Evolutionary conservation across 306 rosid genomes (phyloP), one percentile per base, ranked within the genome.

Genomic region (Ziziphus jujuba): DNA sequence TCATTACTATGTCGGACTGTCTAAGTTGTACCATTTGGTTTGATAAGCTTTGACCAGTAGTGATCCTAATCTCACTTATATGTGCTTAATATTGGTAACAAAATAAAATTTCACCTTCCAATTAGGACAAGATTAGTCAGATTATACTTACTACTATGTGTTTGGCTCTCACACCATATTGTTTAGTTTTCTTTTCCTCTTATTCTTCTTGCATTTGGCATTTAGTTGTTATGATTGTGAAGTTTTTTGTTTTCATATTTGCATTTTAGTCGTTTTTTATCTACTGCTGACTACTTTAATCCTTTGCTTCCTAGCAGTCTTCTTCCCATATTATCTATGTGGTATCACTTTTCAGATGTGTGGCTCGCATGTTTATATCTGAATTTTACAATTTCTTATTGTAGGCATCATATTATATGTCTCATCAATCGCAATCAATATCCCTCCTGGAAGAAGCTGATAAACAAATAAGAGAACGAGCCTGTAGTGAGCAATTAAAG

Each of bases 381-480:
- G 52, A 81, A 50, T n/a, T 24, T 63, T 56, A 43, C 31, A 56
- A 60, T 14, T 54, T 65, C 65, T 69, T 78, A 44, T 83, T 80
- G 77, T 66, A 92, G 98, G 96, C 92, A 38, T 87, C 96, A 10
- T 80, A 85, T 80, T 89, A 85, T 85, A 75, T 87, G 85, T 84
- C 89, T 65, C 96, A 89, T 80, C 91, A 87, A 62, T 77, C 82
- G 8, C 95, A 87, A 34, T 83, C 83, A 56, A 81, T 85, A 59
- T 78, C 95, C 70, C 83, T 82, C 16, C 78, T 87, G 49, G 95
- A 87, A 73, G 95, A 92, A 87, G 84, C 91, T 75, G 96, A 92
- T 82, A 92, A 78, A 73, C 92, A 92, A 82, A 84, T 92, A 60
- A 81, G 89, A 79, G 98, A 87, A 60, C 67, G 90, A 74, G 65